A percentile compares a stretch with the other conserved stretches of the same genome.
Evolutionary conservation across 805 yeast species (phyloP).

Genomic region (Myxozyma vanderwaltii): DNA sequence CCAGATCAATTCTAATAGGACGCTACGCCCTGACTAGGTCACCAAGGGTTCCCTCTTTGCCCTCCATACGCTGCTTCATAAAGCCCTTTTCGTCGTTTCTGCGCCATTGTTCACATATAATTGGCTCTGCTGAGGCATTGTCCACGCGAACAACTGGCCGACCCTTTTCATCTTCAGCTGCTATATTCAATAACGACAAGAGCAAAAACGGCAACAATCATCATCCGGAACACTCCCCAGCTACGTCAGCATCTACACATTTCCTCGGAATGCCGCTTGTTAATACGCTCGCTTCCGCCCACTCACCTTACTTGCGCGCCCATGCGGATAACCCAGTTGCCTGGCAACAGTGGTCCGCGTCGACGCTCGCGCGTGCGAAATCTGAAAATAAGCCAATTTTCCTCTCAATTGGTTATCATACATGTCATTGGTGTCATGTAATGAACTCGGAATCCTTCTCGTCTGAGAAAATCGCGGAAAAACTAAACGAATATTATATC

Average conservation of each 20-base stretch:
- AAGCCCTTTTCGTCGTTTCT: not conserved
- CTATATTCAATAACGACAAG: not conserved
- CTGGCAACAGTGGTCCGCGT: slow-evolving; percentile 45
- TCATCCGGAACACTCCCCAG: not conserved
- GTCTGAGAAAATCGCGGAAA: slow-evolving; percentile 37
- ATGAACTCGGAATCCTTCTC: slow-evolving; percentile 44
- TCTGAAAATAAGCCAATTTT: slow-evolving; percentile 43
- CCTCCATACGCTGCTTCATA: not conserved
- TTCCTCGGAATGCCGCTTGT: slow-evolving; percentile 30
- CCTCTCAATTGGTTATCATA: slow-evolving; percentile 44
- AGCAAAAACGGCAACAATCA: not conserved
- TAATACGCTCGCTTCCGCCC: slow-evolving; percentile 24
- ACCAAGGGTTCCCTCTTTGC: not conserved
- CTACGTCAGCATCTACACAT: not conserved
- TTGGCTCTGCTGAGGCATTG: not conserved
- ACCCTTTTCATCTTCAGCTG: not conserved
- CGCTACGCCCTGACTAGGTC: not conserved
- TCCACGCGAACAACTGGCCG: not conserved
- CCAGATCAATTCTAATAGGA: not conserved
- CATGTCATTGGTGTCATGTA: slow-evolving; percentile 46
- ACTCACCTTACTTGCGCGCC: slow-evolving; percentile 31
- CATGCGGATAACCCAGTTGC: slow-evolving; percentile 41
- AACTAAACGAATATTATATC: slow-evolving; percentile 41
- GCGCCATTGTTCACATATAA: not conserved
- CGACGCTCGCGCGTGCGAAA: slow-evolving; percentile 41